Conservation (phyloP, 2,329 filamentous ascomycete species). For the Thelonectria discophora region DNA sequence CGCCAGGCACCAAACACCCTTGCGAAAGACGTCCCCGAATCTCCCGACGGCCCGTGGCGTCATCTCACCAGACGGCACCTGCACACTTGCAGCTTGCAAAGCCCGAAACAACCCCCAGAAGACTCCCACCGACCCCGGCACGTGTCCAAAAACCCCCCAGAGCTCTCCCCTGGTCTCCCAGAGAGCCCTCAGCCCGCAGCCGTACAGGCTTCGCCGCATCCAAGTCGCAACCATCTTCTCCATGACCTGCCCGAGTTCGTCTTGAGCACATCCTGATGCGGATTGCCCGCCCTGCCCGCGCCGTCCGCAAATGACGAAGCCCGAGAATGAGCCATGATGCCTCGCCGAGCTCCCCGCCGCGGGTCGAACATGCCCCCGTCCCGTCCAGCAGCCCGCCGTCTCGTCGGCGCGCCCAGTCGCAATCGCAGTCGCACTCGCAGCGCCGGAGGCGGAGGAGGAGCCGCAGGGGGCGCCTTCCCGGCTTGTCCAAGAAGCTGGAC, state of each 20-base stretch:
- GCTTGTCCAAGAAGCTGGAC: slow-evolving; percentile 65
- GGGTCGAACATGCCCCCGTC: slow-evolving; percentile 26
- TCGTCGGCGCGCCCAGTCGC: slow-evolving; percentile 22
- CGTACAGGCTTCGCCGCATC: slow-evolving; percentile 2
- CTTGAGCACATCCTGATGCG: slow-evolving; percentile 41
- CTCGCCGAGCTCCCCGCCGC: slow-evolving; percentile 53
- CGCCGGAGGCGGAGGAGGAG: slow-evolving; percentile 49
- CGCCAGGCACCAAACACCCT: slow-evolving; percentile 2
- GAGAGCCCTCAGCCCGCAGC: neutral
- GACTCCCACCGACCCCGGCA: neutral
- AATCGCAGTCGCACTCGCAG: slow-evolving; percentile 37
- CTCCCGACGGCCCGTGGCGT: slow-evolving; percentile 1
- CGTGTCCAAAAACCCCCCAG: neutral
- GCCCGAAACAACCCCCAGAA: neutral
- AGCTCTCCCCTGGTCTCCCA: neutral
- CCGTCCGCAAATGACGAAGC: slow-evolving; percentile 46
- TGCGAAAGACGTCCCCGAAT: slow-evolving; percentile 4
- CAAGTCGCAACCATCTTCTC: slow-evolving; percentile 1
- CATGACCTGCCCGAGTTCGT: slow-evolving; percentile 41
- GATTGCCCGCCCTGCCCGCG: slow-evolving; percentile 37
- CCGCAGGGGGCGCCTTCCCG: slow-evolving; percentile 50
- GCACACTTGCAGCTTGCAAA: neutral
- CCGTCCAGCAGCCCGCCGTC: slow-evolving; percentile 18
- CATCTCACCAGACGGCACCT: neutral
- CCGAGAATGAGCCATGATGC: slow-evolving; percentile 63